Base-by-base conservation (phyloP, 1,284 basidiomycete species). In the Cryptococcus jaspeensis region DNA sequence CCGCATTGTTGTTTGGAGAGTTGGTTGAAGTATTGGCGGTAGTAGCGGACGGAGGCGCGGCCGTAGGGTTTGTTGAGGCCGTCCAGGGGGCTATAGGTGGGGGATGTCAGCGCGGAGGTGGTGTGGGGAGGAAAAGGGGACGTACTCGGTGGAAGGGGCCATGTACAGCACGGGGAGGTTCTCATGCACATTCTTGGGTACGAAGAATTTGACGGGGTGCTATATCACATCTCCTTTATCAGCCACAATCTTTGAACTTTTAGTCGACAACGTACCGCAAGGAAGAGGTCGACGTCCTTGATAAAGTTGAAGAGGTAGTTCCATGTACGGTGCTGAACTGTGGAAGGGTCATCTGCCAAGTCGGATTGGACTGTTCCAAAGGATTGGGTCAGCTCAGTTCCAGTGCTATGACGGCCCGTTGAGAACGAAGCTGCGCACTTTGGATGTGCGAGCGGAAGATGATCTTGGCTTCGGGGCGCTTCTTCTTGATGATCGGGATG, bases 371-470 rank as follows among this genome's bases (percentile, higher is more conserved):
- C 71, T 73, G 51, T 2, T 18, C 8, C 11, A 32, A 28, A 2
- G 35, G 16, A 6, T 16, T 35, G 44, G 15, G 45, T 43, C 44
- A 53, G 39, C 47, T 45, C 40, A 11, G 15, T n/a, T 22, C 22
- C 28, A 9, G 44, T 46, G 16, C 25, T n/a, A n/a, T n/a, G n/a
- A n/a, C n/a, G n/a, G 22, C 22, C 44, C 28, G 44, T 9, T 23
- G 11, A 46, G 25, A 28, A 20, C 1, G 9, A 25, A 18, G 15
- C 28, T 9, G 53, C 67, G 87, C 85, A 74, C 92, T 90, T 78
- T 93, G 90, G 60, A 92, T 93, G 79, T 92, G 90, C 44, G 90
- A 92, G 41, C 90, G 86, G 75, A 92, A 93, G 63, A 92, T 81
- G 70, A 92, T 89, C 48, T 90, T 90, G 49, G 91, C 79, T 23